These are phyloP conservation scores for Micromonas pusilla DNA, from an alignment of 139 green algal genomes.

Conservation along the genomic window DNA sequence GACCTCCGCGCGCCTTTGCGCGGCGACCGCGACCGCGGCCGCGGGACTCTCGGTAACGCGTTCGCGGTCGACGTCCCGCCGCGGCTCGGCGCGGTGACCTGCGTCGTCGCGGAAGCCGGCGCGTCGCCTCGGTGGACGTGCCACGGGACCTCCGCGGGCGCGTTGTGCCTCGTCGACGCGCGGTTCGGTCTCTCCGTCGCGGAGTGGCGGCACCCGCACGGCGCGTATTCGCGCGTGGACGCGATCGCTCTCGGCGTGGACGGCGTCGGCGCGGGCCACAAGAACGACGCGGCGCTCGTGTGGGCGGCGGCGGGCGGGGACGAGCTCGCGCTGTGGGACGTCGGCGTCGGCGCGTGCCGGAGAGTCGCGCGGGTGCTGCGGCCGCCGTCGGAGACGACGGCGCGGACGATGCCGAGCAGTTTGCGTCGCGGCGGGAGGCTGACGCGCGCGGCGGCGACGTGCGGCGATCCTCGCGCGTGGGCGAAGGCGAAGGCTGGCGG, in stretches of 20 bases:
- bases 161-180: not conserved
- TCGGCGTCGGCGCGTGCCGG: conserved; percentile 40
- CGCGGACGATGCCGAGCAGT: too few relatives aligned
- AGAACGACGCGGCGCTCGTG: conserved; percentile 51
- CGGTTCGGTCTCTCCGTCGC: not conserved
- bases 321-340: conserved; percentile 75
- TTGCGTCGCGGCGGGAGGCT: not conserved
- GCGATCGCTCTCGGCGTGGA: not conserved
- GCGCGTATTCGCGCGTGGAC: not conserved
- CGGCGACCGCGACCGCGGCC: too few relatives aligned
- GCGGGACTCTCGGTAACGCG: too few relatives aligned
- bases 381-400: not conserved
- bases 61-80: conserved; percentile 68
- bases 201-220: not conserved
- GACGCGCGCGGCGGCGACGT: too few relatives aligned
- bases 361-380: conserved; percentile 34
- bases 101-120: not conserved
- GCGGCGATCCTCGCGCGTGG: not conserved
- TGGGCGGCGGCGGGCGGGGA: conserved; percentile 59
- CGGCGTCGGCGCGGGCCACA: not conserved
- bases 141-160: not conserved
- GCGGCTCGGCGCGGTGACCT: not conserved
- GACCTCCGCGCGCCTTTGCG: conserved; percentile 52
- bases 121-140: not conserved
- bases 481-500: too few relatives aligned